These are phyloP conservation scores for Prunus yedoensis DNA, from an alignment of 331 rosid species.

Conservation along the genomic window DNA sequence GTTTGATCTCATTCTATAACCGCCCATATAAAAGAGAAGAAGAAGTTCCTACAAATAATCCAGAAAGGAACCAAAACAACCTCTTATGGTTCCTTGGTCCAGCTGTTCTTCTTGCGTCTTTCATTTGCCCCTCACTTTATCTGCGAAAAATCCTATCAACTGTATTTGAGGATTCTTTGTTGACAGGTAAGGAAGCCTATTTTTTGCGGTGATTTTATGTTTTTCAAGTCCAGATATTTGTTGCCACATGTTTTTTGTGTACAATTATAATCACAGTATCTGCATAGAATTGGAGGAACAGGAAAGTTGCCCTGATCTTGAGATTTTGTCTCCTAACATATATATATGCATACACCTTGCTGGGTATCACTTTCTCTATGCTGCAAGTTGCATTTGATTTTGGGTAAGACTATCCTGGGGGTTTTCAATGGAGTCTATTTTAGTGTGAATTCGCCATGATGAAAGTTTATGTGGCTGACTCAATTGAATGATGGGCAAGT, in stretches of 20 bases:
- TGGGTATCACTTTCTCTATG: slow-evolving; percentile 19
- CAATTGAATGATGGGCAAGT: neutral
- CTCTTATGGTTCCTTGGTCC: slow-evolving; percentile 86
- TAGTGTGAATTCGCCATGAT: neutral
- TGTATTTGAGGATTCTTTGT: slow-evolving; percentile 88
- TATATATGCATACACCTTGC: slow-evolving; percentile 10
- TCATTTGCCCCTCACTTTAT: slow-evolving; percentile 91
- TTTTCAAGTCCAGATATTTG: neutral
- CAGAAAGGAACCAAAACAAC: slow-evolving; percentile 50
- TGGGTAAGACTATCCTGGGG: neutral
- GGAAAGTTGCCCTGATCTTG: neutral
- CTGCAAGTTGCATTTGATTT: slow-evolving; percentile 1
- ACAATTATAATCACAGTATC: neutral
- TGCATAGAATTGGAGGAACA: neutral
- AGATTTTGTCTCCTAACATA: neutral
- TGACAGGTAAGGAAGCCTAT: slow-evolving; percentile 65
- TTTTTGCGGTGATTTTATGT: neutral
- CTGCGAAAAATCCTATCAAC: slow-evolving; percentile 72
- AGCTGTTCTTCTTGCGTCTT: slow-evolving; percentile 86
- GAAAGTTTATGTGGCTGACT: neutral
- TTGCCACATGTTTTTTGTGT: neutral
- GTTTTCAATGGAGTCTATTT: neutral
- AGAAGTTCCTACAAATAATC: slow-evolving; percentile 32
- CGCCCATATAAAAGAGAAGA: slow-evolving; percentile 52
- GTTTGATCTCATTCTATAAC: slow-evolving; percentile 74